Conservation (phyloP, 805 yeast genomes). For the Metschnikowia lachancei region DNA sequence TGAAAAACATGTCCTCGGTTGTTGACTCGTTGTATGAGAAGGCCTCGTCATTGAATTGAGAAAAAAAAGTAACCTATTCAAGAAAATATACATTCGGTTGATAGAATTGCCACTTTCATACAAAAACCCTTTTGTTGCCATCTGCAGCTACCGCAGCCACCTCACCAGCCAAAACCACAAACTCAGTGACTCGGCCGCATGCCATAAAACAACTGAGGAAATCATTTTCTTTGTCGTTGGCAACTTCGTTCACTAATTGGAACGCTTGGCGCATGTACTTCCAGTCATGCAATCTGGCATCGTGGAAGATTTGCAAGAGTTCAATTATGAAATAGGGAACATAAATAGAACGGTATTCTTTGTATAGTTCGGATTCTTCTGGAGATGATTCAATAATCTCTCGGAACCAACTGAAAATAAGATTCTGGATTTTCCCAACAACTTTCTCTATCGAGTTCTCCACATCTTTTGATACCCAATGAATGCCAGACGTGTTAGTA, state of each 20-base stretch:
- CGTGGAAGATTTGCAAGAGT: constrained; percentile 51
- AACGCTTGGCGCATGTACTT: constrained; percentile 55
- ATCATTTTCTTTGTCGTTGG: constrained; percentile 58
- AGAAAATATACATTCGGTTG: constrained; percentile 9
- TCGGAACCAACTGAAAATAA: constrained; percentile 39
- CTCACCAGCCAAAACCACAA: constrained; percentile 51
- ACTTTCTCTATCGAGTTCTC: constrained; percentile 38
- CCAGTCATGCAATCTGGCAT: constrained; percentile 38
- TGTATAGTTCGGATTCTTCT: constrained; percentile 40
- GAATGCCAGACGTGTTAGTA: constrained; percentile 16
- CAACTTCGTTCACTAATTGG: constrained; percentile 58
- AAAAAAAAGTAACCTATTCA: neutral
- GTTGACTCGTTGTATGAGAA: constrained; percentile 92
- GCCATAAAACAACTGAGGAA: constrained; percentile 59
- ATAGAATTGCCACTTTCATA: constrained; percentile 11
- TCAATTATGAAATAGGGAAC: constrained; percentile 72
- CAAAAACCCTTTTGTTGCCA: constrained; percentile 47
- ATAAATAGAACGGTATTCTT: constrained; percentile 62
- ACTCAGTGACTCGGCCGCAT: constrained; percentile 55
- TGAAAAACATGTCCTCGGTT: constrained; percentile 80
- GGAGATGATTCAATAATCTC: constrained; percentile 22
- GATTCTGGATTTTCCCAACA: constrained; percentile 26
- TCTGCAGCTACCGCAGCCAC: constrained; percentile 53
- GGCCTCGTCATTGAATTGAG: constrained; percentile 76
- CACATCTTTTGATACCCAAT: constrained; percentile 32